phyloP scores from a whole-genome alignment of 1,284 basidiomycete species.

The Trichosporon sp. region DNA sequence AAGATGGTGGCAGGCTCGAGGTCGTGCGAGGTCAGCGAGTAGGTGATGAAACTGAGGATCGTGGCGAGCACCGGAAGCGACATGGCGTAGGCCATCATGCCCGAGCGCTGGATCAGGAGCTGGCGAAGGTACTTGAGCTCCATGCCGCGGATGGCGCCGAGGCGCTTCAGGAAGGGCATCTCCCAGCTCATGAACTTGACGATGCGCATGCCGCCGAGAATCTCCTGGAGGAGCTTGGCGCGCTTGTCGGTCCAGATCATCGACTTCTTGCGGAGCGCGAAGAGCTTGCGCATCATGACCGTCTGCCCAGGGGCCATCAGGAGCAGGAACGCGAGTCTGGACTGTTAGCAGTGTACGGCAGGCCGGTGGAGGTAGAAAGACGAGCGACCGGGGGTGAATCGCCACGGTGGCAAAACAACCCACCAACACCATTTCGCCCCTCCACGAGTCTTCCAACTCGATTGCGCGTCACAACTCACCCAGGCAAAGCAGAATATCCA shows the following conservation, averaged over 20 bases:
- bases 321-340: constrained; percentile 61
- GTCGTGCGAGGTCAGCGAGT: constrained; percentile 63
- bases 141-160: constrained; percentile 64
- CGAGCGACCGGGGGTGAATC: background rate
- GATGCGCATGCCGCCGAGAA: constrained; percentile 78
- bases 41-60: constrained; percentile 79
- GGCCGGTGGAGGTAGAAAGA: background rate
- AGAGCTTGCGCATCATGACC: constrained; percentile 68
- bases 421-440: background rate
- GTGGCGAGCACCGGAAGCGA: constrained; percentile 70
- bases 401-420: background rate
- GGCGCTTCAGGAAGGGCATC: constrained; percentile 61
- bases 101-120: constrained; percentile 57
- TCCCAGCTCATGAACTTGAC: constrained; percentile 69
- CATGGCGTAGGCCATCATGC: constrained; percentile 52
- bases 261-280: constrained; percentile 64
- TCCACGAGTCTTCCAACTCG: constrained; percentile 20
- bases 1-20: constrained; percentile 64
- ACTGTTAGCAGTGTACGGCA: constrained; percentile 5
- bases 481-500: constrained; percentile 54
- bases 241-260: constrained; percentile 76
- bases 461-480: background rate
- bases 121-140: constrained; percentile 76
- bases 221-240: constrained; percentile 55
- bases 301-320: constrained; percentile 63